Percentiles rank a stretch among this genome's conserved stretches.
These are phyloP conservation scores for Pseudocercospora fuligena DNA, from an alignment of 2,329 filamentous ascomycete species.

Conservation along the genomic window DNA sequence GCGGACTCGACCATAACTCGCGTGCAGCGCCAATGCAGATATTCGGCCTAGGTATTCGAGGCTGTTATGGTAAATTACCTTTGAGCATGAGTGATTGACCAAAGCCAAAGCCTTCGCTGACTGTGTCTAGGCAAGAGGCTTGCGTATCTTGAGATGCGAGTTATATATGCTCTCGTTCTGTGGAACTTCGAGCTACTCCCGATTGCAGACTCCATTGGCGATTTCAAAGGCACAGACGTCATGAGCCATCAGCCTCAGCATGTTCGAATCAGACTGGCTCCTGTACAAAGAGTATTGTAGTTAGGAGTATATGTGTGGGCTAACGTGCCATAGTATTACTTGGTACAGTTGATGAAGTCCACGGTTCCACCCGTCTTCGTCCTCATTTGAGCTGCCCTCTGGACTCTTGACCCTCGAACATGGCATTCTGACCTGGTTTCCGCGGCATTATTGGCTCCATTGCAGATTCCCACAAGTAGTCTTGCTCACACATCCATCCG, in stretches of 20 bases:
- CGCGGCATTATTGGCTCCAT: slow-evolving; percentile 26
- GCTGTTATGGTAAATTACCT: slow-evolving; percentile 6
- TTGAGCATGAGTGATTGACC: too few species aligned
- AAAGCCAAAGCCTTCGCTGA: too few species aligned
- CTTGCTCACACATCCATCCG: slow-evolving; percentile 43
- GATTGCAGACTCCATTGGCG: slow-evolving; percentile 1
- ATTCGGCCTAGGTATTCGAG: slow-evolving; percentile 10
- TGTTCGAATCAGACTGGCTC: background rate
- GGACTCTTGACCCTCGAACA: background rate
- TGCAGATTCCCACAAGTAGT: slow-evolving; percentile 42
- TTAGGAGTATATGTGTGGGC: background rate
- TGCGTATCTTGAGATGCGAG: slow-evolving; percentile 16
- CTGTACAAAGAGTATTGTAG: background rate
- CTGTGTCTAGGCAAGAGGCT: background rate
- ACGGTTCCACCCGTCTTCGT: background rate
- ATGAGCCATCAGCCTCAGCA: slow-evolving; percentile 10
- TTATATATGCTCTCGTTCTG: slow-evolving; percentile 13
- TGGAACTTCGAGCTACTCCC: slow-evolving; percentile 13
- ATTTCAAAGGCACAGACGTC: slow-evolving; percentile 11
- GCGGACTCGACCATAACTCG: slow-evolving; percentile 2
- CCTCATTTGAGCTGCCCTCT: background rate
- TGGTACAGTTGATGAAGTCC: background rate
- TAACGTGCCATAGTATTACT: background rate
- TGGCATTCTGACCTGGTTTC: slow-evolving; percentile 25
- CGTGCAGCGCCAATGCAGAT: slow-evolving; percentile 16